These are phyloP conservation scores for Arachis stenosperma DNA, from an alignment of 306 rosid genomes.

Conservation along the genomic window DNA sequence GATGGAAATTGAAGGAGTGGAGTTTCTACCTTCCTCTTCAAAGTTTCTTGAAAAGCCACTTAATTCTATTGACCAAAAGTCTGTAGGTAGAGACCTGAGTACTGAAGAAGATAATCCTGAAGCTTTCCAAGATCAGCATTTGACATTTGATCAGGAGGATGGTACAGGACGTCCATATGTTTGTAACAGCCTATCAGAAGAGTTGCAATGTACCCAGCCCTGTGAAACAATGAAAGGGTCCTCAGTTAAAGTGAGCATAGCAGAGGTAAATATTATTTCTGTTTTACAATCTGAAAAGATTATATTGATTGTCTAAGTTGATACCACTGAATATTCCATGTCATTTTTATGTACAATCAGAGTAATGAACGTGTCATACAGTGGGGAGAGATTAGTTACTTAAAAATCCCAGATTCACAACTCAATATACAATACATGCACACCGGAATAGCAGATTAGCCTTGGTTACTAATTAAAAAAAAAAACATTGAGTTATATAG, in stretches of 20 bases:
- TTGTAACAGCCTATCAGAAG: slow-evolving; percentile 38
- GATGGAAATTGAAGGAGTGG: slow-evolving; percentile 40
- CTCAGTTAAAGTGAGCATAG: slow-evolving; percentile 43
- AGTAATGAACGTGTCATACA: no score
- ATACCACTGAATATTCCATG: slow-evolving; percentile 20
- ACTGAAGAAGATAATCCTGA: slow-evolving; percentile 45
- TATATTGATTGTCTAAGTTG: slow-evolving; percentile 20
- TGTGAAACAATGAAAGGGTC: slow-evolving; percentile 40
- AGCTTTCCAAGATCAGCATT: slow-evolving; percentile 39
- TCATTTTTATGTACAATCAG: background rate
- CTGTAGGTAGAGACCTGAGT: slow-evolving; percentile 36
- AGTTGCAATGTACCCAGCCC: slow-evolving; percentile 41
- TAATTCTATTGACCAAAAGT: slow-evolving; percentile 38
- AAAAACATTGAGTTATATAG: no score
- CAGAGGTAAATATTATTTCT: slow-evolving; percentile 63
- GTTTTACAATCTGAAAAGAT: slow-evolving; percentile 19
- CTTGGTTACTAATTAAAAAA: background rate
- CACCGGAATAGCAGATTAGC: background rate
- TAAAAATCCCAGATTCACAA: slow-evolving; percentile 4
- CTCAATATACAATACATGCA: slow-evolving; percentile 9
- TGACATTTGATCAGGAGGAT: slow-evolving; percentile 43
- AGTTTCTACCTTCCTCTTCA: slow-evolving; percentile 43
- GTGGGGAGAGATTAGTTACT: slow-evolving; percentile 19
- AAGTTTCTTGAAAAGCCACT: slow-evolving; percentile 40
- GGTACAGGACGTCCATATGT: slow-evolving; percentile 26